These are phyloP conservation scores for Mycena alexandri DNA, from an alignment of 768 basidiomycete species.

Conservation along the genomic window DNA sequence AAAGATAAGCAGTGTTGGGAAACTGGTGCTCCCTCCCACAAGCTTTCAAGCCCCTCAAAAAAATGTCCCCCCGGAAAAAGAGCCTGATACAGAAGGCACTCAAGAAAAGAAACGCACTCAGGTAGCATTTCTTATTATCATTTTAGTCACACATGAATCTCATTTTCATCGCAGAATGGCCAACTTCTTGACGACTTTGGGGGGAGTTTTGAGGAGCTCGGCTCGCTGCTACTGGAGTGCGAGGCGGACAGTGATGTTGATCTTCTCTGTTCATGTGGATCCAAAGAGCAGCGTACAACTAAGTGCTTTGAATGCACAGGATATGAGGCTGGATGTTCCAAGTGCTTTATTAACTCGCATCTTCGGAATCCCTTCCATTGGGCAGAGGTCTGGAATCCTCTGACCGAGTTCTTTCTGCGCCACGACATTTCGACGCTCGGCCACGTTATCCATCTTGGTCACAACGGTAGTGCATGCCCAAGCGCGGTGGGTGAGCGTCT, in stretches of 20 bases:
- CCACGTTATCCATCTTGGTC: slow-evolving; percentile 38
- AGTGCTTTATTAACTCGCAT: slow-evolving; percentile 42
- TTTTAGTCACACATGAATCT: not conserved
- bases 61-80: no score
- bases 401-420: slow-evolving; percentile 35
- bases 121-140: not conserved
- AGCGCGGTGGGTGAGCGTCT: not conserved
- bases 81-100: no score
- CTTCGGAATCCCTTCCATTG: slow-evolving; percentile 40
- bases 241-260: slow-evolving; percentile 7
- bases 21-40: not conserved
- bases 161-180: not conserved
- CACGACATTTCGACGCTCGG: slow-evolving; percentile 40
- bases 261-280: slow-evolving; percentile 5
- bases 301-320: slow-evolving; percentile 21
- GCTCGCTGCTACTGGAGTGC: not conserved
- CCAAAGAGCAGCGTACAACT: not conserved
- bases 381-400: slow-evolving; percentile 42
- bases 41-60: no score
- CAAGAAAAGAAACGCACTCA: not conserved
- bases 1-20: not conserved
- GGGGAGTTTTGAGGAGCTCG: slow-evolving; percentile 6
- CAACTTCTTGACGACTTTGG: slow-evolving; percentile 23
- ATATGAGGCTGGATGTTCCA: slow-evolving; percentile 21
- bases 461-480: slow-evolving; percentile 29